phyloP scores from a whole-genome alignment of 2,329 filamentous ascomycete species.

The Emergomyces orientalis region DNA sequence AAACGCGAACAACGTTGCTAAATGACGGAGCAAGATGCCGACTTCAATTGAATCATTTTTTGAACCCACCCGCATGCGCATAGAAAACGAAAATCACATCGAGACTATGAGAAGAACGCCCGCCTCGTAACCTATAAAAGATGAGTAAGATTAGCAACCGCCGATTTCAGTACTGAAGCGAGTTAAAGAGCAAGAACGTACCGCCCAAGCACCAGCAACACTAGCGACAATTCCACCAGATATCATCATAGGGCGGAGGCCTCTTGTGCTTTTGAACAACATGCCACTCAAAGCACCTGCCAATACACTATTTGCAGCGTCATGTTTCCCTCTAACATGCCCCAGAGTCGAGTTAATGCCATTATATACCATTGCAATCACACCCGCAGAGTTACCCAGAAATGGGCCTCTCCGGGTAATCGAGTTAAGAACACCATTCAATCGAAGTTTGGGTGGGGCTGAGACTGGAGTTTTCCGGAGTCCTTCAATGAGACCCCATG shows the following conservation, averaged over 20 bases:
- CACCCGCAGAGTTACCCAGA: slow-evolving; percentile 89
- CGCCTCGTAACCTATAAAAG: slow-evolving; percentile 41
- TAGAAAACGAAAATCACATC: background rate
- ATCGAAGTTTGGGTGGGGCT: slow-evolving; percentile 77
- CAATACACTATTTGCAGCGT: slow-evolving; percentile 76
- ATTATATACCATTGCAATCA: slow-evolving; percentile 94
- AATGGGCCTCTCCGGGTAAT: slow-evolving; percentile 90
- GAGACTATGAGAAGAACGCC: slow-evolving; percentile 38
- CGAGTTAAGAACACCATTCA: slow-evolving; percentile 92
- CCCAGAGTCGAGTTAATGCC: slow-evolving; percentile 79
- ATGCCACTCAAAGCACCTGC: slow-evolving; percentile 84
- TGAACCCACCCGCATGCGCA: background rate
- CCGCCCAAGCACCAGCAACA: slow-evolving; percentile 80
- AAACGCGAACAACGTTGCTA: background rate
- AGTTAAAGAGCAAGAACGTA: slow-evolving; percentile 45
- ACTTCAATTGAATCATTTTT: background rate
- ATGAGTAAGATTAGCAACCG: slow-evolving; percentile 16
- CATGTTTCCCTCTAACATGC: slow-evolving; percentile 71
- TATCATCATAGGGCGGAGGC: slow-evolving; percentile 84
- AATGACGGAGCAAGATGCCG: background rate
- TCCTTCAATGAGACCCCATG: slow-evolving; percentile 87
- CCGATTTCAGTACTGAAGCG: slow-evolving; percentile 12
- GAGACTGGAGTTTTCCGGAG: slow-evolving; percentile 60
- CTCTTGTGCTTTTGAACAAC: slow-evolving; percentile 93
- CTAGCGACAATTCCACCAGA: slow-evolving; percentile 82